Conservation (phyloP, 2,329 filamentous ascomycete genomes). For the Nigrograna mackinnonii region DNA sequence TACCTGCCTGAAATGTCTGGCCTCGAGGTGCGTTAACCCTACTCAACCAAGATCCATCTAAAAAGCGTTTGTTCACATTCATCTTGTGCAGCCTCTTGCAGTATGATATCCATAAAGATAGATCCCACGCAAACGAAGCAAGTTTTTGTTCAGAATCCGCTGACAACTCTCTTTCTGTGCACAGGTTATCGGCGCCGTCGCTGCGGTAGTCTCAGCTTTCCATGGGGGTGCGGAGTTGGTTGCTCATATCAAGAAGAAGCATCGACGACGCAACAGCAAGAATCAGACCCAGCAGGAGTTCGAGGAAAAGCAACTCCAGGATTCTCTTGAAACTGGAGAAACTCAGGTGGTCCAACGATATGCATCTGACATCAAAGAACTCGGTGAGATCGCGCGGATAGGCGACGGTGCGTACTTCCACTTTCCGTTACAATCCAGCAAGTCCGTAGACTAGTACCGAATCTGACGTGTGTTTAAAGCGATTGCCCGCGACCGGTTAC, state of each 20-base stretch:
- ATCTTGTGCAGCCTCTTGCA: conserved; percentile 7
- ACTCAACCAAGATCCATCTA: neutral
- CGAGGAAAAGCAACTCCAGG: conserved; percentile 42
- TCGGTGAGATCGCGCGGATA: conserved; percentile 38
- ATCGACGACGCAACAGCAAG: conserved; percentile 29
- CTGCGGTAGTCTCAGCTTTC: conserved; percentile 47
- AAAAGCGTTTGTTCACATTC: conserved; percentile 1
- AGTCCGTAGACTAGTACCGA: conserved; percentile 11
- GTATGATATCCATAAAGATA: conserved; percentile 4
- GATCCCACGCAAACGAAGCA: neutral
- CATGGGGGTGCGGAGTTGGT: conserved; percentile 45
- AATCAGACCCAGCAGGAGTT: conserved; percentile 28
- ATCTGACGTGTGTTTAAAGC: conserved; percentile 24
- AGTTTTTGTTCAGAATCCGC: conserved; percentile 2
- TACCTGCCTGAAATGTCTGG: conserved; percentile 21
- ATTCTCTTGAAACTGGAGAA: conserved; percentile 42
- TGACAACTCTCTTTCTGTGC: conserved; percentile 7
- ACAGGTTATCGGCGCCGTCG: conserved; percentile 45
- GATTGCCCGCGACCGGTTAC: conserved; percentile 38
- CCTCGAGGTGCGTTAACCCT: conserved; percentile 25
- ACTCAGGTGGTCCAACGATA: conserved; percentile 37
- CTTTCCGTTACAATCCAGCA: too few species aligned
- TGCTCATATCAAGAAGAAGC: conserved; percentile 37
- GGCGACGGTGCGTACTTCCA: conserved; percentile 41
- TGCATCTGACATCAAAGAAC: conserved; percentile 33